Conservation (phyloP, 805 yeast species). For the Wickerhamomyces bovis region DNA sequence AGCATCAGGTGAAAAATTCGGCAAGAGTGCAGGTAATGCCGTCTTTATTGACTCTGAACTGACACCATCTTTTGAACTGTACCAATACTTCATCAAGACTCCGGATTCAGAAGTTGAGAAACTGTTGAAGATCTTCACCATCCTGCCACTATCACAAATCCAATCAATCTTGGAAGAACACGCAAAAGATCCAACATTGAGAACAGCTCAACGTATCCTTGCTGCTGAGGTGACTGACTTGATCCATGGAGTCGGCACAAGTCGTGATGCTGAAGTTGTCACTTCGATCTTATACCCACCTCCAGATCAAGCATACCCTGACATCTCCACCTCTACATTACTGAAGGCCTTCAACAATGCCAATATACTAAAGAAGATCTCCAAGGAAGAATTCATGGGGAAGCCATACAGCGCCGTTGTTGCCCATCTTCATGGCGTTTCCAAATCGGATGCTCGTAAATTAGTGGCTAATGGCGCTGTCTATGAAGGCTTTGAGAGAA, state of each 20-base stretch:
- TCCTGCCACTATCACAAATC: slow-evolving; percentile 62
- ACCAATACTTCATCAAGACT: slow-evolving; percentile 76
- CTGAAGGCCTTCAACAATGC: slow-evolving; percentile 53
- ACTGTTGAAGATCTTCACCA: slow-evolving; percentile 70
- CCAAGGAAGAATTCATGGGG: slow-evolving; percentile 30
- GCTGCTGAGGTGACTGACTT: slow-evolving; percentile 85
- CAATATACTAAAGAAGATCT: slow-evolving; percentile 40
- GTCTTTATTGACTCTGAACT: slow-evolving; percentile 72
- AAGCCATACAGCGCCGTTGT: slow-evolving; percentile 48
- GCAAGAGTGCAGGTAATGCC: slow-evolving; percentile 96
- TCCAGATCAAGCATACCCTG: slow-evolving; percentile 42
- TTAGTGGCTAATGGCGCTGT: slow-evolving; percentile 67
- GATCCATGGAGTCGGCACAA: slow-evolving; percentile 77
- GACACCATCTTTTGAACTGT: slow-evolving; percentile 76
- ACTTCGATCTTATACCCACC: slow-evolving; percentile 64
- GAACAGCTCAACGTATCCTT: slow-evolving; percentile 69
- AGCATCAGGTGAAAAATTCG: slow-evolving; percentile 87
- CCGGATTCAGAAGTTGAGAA: slow-evolving; percentile 70
- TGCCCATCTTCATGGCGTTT: slow-evolving; percentile 39
- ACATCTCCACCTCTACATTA: slow-evolving; percentile 43
- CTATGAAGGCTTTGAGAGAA: slow-evolving; percentile 57
- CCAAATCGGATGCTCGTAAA: slow-evolving; percentile 54
- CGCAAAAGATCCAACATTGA: slow-evolving; percentile 46
- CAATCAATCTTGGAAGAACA: slow-evolving; percentile 49
- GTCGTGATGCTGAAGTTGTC: slow-evolving; percentile 59